Evolutionary conservation across 805 yeast species (phyloP), one percentile per base, ranked within the genome.

Genomic region (Candida maesae): DNA sequence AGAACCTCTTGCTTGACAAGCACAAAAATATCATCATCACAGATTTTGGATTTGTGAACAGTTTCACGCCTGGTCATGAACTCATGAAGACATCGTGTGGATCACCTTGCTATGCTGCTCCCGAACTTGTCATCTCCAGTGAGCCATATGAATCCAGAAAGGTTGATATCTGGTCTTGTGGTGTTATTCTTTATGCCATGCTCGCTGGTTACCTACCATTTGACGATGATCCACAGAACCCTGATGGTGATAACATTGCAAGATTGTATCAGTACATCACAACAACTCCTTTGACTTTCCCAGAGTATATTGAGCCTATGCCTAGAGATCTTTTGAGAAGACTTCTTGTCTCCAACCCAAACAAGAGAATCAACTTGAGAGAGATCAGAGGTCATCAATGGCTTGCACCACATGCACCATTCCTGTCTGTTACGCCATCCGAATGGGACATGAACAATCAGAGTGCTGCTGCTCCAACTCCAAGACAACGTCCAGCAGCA

Each of bases 161-260:
- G 63, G 97, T 88, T 24, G 99, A 93, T 64, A 84, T 90, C 32
- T 93, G 99, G 99, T 87, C 96, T 0, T 79, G 95, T 55, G 99
- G 99, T 45, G 90, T 93, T 21, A 93, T 93, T 39, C 66, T 93
- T 32, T 93, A 89, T 59, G 97, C 98, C 10, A 93, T 93, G 96
- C 70, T 93, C 36, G 91, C 98, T 0, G 99, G 99, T 2, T 93
- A 93, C 63, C 71, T 93, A 46, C 99, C 99, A 1, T 93, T 88
- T 70, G 99, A 93, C 59, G 99, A 93, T 63, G 99, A 93, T 61
- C 93, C 96, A 16, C 83, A 84, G 40, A 93, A 93, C 58, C 98
- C 96, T 26, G 96, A 91, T 60, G 96, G 97, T 38, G 85, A 90
- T 42, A 95, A 93, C 63, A 91, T 93, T 58, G 86, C 90, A 17